Base-by-base conservation (phyloP, 176 grass and related monocot genomes). In the Bromus sterilis region DNA sequence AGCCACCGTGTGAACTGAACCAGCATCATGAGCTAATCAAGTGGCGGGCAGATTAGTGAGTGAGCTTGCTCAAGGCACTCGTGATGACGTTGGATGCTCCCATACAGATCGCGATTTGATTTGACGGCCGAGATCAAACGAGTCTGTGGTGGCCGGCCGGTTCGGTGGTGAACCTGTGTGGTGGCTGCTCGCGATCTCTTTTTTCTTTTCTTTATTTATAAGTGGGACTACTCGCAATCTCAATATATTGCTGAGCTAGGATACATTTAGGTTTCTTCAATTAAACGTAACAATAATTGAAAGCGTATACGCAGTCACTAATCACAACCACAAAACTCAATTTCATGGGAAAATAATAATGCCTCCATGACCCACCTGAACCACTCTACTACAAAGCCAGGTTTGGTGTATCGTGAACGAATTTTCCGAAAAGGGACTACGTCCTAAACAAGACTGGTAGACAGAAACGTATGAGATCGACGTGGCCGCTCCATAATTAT, bases 221-320 rank as follows among this genome's bases (percentile, higher is more conserved):
- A n/a, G n/a, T n/a, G n/a, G n/a, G n/a, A n/a, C 81, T 79, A 88
- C 81, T 59, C 67, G 68, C 43, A 4, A 84, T 80, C 86, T 75
- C 68, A 53, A 53, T 53, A 9, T 53, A 53, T 53, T 53, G 18
- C 48, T 53, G 48, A 53, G 18, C 48, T 9, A 53, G 21, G 40
- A 6, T 31, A 29, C 31, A 31, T 71, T n/a, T 39, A 42, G 73
- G 25, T 86, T 89, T 75, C 88, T 86, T 90, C 53, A 42, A 66
- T 51, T 79, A 90, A 86, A 90, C 78, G 88, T 25, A 80, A 83
- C 74, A 75, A 79, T 79, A 79, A 86, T 90, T 78, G 48, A 74
- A 73, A 74, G 78, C 25, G 7, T 77, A 64, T 53, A 65, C 39
- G 44, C 29, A 62, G 40, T 44, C 73, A 73, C 29, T 73, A 64